Conservation (phyloP, 1,284 basidiomycete species). For the Boletus chippewaensis region DNA sequence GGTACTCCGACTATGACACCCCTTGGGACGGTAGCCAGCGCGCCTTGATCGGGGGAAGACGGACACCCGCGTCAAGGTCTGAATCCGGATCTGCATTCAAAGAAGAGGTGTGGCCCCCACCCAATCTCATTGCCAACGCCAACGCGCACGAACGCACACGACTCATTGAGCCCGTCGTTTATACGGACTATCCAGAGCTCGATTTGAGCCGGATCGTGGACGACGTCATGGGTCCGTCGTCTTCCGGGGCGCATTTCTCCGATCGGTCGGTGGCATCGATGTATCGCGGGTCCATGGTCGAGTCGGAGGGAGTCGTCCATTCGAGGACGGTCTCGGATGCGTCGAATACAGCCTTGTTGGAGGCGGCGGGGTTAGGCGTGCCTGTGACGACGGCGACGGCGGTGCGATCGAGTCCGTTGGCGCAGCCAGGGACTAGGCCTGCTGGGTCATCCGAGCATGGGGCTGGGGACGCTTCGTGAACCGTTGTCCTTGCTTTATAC, state of each 20-base stretch:
- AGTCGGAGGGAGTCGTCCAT: conserved; percentile 8
- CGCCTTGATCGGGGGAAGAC: background rate
- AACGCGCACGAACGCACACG: conserved; percentile 30
- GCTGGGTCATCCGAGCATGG: background rate
- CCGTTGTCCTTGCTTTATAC: background rate
- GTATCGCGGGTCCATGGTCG: conserved; percentile 9
- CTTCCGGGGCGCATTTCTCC: conserved; percentile 16
- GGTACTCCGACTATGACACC: conserved; percentile 30
- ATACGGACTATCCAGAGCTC: conserved; percentile 31
- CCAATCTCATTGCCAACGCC: background rate
- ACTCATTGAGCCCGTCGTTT: conserved; percentile 40
- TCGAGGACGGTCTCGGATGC: conserved; percentile 17
- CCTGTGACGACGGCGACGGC: background rate
- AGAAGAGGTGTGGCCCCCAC: conserved; percentile 47
- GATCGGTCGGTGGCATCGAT: conserved; percentile 23
- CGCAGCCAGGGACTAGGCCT: background rate
- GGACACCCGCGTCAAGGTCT: conserved; percentile 15
- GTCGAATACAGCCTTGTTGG: conserved; percentile 22
- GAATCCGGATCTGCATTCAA: conserved; percentile 46
- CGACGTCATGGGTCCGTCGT: conserved; percentile 45
- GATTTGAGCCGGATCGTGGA: conserved; percentile 38
- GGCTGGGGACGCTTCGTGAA: background rate
- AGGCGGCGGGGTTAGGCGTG: conserved; percentile 20
- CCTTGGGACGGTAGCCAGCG: conserved; percentile 14
- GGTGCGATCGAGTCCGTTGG: conserved; percentile 21